A percentile compares a stretch with the other conserved stretches of the same genome.
These are phyloP conservation scores for Dictyostelium purpureum DNA, from an alignment of 78 protist species.

Conservation along the genomic window DNA sequence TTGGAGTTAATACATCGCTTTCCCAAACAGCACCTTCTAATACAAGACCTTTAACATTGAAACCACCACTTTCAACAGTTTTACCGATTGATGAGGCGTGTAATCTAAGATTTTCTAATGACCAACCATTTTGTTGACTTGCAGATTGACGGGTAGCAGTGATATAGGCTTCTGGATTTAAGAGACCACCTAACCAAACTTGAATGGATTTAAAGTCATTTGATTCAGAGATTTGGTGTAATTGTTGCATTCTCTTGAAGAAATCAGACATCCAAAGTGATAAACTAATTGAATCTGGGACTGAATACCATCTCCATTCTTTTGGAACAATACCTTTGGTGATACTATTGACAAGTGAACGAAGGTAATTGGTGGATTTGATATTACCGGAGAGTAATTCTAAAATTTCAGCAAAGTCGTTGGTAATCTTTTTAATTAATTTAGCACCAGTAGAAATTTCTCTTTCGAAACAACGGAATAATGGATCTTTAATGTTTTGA, in stretches of 20 bases:
- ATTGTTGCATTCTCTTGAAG: constrained; percentile 82
- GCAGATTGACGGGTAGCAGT: constrained; percentile 97
- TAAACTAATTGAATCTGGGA: constrained; percentile 75
- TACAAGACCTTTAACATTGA: constrained; percentile 55
- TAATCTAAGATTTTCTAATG: constrained; percentile 89
- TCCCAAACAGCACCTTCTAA: constrained; percentile 78
- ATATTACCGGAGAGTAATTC: constrained; percentile 60
- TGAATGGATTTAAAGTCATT: constrained; percentile 1
- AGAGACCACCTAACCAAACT: constrained; percentile 94
- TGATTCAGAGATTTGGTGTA: constrained; percentile 46
- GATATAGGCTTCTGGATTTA: constrained; percentile 95
- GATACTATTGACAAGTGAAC: constrained; percentile 65
- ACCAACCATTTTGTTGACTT: constrained; percentile 87
- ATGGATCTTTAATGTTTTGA: constrained; percentile 84
- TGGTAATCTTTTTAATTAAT: constrained; percentile 80
- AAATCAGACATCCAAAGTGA: constrained; percentile 87
- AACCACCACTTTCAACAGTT: neutral
- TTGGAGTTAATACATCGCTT: constrained; percentile 16
- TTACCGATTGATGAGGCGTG: constrained; percentile 27
- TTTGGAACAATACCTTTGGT: constrained; percentile 83
- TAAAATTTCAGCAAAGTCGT: constrained; percentile 64
- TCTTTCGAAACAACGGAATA: constrained; percentile 89
- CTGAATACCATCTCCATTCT: constrained; percentile 86
- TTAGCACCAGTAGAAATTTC: constrained; percentile 84
- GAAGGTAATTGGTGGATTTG: constrained; percentile 86